A percentile compares a stretch with the other conserved stretches of the same genome.
Conservation (phyloP, 768 basidiomycete species). For the Arthromyces matolae region DNA sequence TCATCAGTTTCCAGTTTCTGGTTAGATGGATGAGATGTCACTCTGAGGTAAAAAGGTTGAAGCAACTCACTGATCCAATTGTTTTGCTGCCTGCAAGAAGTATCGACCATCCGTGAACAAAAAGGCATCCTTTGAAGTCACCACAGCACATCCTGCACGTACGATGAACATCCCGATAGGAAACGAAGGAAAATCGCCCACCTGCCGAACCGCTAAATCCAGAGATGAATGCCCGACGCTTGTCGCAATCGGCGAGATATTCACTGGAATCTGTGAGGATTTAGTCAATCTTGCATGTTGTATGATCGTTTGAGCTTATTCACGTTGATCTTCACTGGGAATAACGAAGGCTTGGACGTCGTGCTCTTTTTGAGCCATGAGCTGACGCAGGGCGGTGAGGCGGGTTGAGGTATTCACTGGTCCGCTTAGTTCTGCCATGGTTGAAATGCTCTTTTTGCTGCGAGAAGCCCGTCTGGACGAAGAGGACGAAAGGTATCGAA, state of each 20-base stretch:
- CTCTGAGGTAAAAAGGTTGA: slow-evolving; percentile 36
- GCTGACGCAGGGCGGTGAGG: slow-evolving; percentile 58
- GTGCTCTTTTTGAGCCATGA: slow-evolving; percentile 55
- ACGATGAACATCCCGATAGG: background rate
- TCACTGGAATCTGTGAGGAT: slow-evolving; percentile 71
- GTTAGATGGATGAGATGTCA: slow-evolving; percentile 18
- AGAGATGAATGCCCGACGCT: slow-evolving; percentile 83
- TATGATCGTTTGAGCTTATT: slow-evolving; percentile 24
- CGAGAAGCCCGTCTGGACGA: background rate
- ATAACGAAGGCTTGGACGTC: slow-evolving; percentile 72
- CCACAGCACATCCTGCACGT: slow-evolving; percentile 64
- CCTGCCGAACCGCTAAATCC: slow-evolving; percentile 95
- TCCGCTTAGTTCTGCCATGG: slow-evolving; percentile 36
- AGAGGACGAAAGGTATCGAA: slow-evolving; percentile 9
- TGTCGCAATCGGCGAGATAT: slow-evolving; percentile 81
- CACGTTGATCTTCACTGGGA: slow-evolving; percentile 92
- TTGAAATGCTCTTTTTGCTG: slow-evolving; percentile 5
- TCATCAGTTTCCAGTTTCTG: slow-evolving; percentile 93
- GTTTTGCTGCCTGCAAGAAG: slow-evolving; percentile 87
- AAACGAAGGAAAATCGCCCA: slow-evolving; percentile 20
- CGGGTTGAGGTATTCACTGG: slow-evolving; percentile 63
- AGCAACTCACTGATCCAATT: slow-evolving; percentile 69
- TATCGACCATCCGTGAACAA: slow-evolving; percentile 97
- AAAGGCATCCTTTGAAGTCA: slow-evolving; percentile 66
- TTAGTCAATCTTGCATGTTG: background rate